A percentile compares a stretch with the other conserved stretches of the same genome.
Conservation (phyloP, 768 basidiomycete genomes). For the Russula foetens region DNA sequence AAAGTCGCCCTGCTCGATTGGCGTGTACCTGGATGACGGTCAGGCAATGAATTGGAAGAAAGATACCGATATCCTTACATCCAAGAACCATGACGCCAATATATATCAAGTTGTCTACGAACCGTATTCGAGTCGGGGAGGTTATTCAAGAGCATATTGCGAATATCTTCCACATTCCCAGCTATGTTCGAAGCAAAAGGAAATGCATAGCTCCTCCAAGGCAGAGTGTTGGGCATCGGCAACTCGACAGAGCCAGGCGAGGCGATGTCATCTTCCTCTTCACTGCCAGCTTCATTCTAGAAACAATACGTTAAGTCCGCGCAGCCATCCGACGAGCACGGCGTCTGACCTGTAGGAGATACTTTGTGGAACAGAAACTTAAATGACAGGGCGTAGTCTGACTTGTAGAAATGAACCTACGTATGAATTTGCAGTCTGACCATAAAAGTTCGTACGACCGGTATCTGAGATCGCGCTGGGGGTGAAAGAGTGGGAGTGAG, state of each 20-base stretch:
- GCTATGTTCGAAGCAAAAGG: conserved; percentile 40
- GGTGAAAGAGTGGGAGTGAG: conserved; percentile 21
- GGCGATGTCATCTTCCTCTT: conserved; percentile 42
- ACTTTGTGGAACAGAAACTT: conserved; percentile 30
- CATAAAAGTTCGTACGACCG: conserved; percentile 58
- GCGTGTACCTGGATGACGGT: conserved; percentile 45
- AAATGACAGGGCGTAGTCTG: conserved; percentile 5
- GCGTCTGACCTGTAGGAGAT: conserved; percentile 51
- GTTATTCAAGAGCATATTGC: conserved; percentile 36
- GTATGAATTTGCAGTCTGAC: conserved; percentile 60
- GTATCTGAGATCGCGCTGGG: conserved; percentile 52
- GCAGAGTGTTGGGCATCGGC: conserved; percentile 41
- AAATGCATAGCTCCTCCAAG: conserved; percentile 54
- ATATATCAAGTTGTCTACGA: conserved; percentile 38
- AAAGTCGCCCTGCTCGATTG: conserved; percentile 54
- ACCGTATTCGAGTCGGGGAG: conserved; percentile 36
- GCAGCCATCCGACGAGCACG: conserved; percentile 7
- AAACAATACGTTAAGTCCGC: conserved; percentile 11
- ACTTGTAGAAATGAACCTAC: conserved; percentile 32
- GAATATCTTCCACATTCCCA: conserved; percentile 37
- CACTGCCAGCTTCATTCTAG: conserved; percentile 52
- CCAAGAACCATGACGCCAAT: conserved; percentile 64
- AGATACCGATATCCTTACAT: conserved; percentile 39
- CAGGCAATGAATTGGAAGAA: not conserved
- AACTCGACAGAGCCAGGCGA: conserved; percentile 29